Percentiles rank a stretch among this genome's conserved stretches.
These are phyloP conservation scores for Saturnispora bothae DNA, from an alignment of 805 yeast species.

Conservation along the genomic window DNA sequence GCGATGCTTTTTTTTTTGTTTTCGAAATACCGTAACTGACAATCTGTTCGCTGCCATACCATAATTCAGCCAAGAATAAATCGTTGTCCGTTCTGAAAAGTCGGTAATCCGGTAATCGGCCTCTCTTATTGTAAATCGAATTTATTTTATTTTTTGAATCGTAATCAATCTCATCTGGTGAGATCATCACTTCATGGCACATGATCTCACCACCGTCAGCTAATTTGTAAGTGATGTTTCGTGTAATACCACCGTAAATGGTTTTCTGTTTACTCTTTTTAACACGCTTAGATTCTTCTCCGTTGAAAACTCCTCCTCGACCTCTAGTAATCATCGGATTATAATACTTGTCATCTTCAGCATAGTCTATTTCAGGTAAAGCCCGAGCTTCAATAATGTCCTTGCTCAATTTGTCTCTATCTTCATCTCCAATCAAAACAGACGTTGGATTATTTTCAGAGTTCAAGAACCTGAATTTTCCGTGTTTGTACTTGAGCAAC, in stretches of 20 bases:
- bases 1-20: slow-evolving; percentile 12
- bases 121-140: slow-evolving; percentile 9
- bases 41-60: slow-evolving; percentile 11
- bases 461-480: slow-evolving; percentile 8
- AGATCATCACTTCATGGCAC: slow-evolving; percentile 12
- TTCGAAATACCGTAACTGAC: slow-evolving; percentile 13
- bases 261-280: slow-evolving; percentile 1
- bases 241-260: slow-evolving; percentile 9
- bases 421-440: slow-evolving; percentile 7
- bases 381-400: not conserved
- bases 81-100: slow-evolving; percentile 5
- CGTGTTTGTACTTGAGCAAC: slow-evolving; percentile 8
- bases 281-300: slow-evolving; percentile 6
- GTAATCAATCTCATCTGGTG: slow-evolving; percentile 9
- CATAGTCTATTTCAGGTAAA: not conserved
- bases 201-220: slow-evolving; percentile 1
- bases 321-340: slow-evolving; percentile 10
- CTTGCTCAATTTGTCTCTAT: not conserved
- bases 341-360: slow-evolving; percentile 4
- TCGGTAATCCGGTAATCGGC: slow-evolving; percentile 10
- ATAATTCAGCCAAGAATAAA: slow-evolving; percentile 11
- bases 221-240: slow-evolving; percentile 6
- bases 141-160: slow-evolving; percentile 13
- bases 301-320: slow-evolving; percentile 12
- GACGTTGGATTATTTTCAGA: slow-evolving; percentile 11